Base-by-base conservation (phyloP, 2,329 filamentous ascomycete species). In the Tolypocladium ovalisporum region DNA sequence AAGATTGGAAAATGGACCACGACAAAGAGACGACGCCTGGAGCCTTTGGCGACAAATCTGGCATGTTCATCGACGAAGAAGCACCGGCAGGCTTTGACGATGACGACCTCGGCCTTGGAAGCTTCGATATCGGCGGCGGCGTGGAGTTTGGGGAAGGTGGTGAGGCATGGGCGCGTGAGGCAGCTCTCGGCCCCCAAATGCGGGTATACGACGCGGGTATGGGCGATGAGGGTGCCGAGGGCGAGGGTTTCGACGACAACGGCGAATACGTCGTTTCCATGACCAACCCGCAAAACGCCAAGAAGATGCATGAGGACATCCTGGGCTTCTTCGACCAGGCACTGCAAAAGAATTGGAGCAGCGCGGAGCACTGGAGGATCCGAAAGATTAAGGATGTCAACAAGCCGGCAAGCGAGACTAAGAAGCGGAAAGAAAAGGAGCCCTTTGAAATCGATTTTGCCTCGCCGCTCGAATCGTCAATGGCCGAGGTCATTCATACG, bases 321-420 rank as follows among this genome's bases (percentile, higher is more conserved):
- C 80, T 99, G n/a, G 88, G 89, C 67, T 99, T 97, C 75, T 99
- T 99, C 68, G 94, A 99, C 70, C 90, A 96, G 67, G 92, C 93
- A 2, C 76, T 97, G 49, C 90, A 94, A 69, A 97, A 96, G 80
- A 97, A 97, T 67, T 99, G 94, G 93, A 87, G 88, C 7, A 95
- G 91, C 54, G 93, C 94, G n/a, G 94, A 97, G 70, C 94, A 99
- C 73, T 99, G 94, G 94, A 87, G 93, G 63, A 97, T 99, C 68
- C 83, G 89, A 61, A 90, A 91, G 68, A 94, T 99, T 71, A 97
- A 97, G 67, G 84, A 87, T 62, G 75, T 79, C 66, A 81, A 78
- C 65, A 91, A 92, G 71, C 79, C 84, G 9, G 76, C 81, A 10
- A 77, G 82, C 17, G 72, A 75, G 55, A 81, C 71, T 67, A 86